Conservation (phyloP, 345 rosid genomes). For the Streptanthus diversifolius region DNA sequence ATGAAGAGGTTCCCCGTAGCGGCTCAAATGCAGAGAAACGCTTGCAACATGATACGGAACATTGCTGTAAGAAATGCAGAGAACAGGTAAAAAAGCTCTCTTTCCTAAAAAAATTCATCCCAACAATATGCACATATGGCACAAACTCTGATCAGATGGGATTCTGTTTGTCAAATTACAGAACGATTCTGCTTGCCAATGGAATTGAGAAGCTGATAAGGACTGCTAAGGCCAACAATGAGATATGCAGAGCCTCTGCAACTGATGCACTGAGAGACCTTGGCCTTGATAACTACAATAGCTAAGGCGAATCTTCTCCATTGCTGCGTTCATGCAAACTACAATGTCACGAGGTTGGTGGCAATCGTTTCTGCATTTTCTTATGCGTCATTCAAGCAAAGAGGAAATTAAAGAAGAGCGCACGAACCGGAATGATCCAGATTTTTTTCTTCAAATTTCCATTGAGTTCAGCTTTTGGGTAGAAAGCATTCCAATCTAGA, state of each 20-base stretch:
- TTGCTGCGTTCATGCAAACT: neutral
- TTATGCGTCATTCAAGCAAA: neutral
- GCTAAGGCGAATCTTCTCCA: constrained; percentile 1
- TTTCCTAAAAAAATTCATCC: neutral
- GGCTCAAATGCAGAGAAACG: constrained; percentile 63
- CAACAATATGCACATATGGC: neutral
- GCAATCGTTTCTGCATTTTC: neutral
- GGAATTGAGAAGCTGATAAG: constrained; percentile 74
- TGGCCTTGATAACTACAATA: constrained; percentile 76
- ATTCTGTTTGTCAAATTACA: constrained; percentile 26
- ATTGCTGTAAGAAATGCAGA: constrained; percentile 77
- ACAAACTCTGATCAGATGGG: neutral
- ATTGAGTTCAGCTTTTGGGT: constrained; percentile 7
- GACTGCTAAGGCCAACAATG: constrained; percentile 69
- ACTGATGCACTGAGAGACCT: constrained; percentile 88
- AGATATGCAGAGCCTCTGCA: constrained; percentile 68
- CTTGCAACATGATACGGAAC: constrained; percentile 90
- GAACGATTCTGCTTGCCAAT: constrained; percentile 58
- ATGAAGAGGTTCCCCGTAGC: constrained; percentile 78
- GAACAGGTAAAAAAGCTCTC: constrained; percentile 55
- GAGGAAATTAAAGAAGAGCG: neutral
- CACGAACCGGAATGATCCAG: neutral
- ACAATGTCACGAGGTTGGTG: neutral
- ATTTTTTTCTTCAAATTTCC: neutral
- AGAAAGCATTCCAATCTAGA: neutral